Conservation (phyloP, 208 protist genomes). For the Tritrichomonas musculus region DNA sequence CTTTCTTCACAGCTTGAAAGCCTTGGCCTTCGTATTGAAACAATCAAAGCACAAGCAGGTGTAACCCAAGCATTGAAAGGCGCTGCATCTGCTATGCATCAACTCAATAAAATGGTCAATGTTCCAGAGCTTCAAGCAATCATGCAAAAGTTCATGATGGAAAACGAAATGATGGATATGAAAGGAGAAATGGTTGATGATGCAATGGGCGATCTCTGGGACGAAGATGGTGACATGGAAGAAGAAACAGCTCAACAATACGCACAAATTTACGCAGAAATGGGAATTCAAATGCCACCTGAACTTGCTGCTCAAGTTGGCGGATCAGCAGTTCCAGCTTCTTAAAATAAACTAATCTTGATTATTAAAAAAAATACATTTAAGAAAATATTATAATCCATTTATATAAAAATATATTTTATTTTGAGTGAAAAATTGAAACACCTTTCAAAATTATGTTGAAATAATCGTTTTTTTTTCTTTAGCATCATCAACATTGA, state of each 20-base stretch:
- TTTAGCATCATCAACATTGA: too few relatives aligned
- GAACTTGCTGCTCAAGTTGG: background rate
- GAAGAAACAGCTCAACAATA: slow-evolving; percentile 22
- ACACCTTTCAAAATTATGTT: too few relatives aligned
- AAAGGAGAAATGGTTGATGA: slow-evolving; percentile 17
- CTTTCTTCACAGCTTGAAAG: background rate
- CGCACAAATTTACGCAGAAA: background rate
- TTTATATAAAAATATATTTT: too few relatives aligned
- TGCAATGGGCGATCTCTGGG: slow-evolving; percentile 15
- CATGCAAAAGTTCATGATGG: slow-evolving; percentile 15
- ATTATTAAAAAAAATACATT: too few relatives aligned
- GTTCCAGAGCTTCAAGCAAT: background rate
- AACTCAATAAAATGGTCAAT: slow-evolving; percentile 1
- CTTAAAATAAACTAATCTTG: too few relatives aligned
- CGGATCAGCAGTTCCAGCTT: background rate
- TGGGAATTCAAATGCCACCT: background rate
- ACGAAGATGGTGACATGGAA: background rate
- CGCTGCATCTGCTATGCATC: background rate
- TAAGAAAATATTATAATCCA: too few relatives aligned
- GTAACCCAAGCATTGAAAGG: background rate
- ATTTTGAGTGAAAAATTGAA: too few relatives aligned
- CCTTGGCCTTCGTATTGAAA: slow-evolving; percentile 4
- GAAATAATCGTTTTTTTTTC: too few relatives aligned
- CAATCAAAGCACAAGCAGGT: slow-evolving; percentile 26
- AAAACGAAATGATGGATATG: slow-evolving; percentile 33